Evolutionary conservation across 208 protist genomes (phyloP), one percentile per base, ranked within the genome.

Genomic region (Chromosphaera perkinsii): DNA sequence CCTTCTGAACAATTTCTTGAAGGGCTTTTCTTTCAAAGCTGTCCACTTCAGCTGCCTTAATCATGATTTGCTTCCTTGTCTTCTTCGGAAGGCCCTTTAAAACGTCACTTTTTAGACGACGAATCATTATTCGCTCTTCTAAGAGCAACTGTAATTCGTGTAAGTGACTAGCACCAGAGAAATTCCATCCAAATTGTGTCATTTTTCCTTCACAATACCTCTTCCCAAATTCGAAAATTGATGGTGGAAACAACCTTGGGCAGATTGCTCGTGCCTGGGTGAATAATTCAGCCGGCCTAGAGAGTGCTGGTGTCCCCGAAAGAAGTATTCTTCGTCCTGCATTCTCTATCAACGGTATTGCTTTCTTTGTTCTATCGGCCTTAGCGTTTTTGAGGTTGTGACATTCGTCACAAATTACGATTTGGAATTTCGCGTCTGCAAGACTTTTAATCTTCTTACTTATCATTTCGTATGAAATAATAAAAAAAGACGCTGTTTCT

Each of bases 241-340:
- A 17, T n/a, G 14, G 14, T 12, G 10, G 55, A 48, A 61, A 61
- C 36, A 61, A 26, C 9, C 29, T 22, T 22, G 55, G 55, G 20
- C 20, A 22, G 20, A 61, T 27, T 17, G 27, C 54, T 27, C 40
- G 54, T 0, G 40, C 37, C 10, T 10, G 14, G 20, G 59, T 66
- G 31, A 66, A 60, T 26, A 66, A 39, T 27, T 66, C 59, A n/a
- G 17, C 24, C n/a, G 59, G 59, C 42, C 40, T 27, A n/a, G 59
- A 66, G 10, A 35, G 20, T 22, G 59, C 59, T 9, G 59, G 59
- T 55, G 59, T 66, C 10, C 59, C 59, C 20, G 59, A 66, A 10
- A 66, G 42, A 17, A 66, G 59, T 10, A 66, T 12, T n/a, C 20
- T 39, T 36, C 59, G 40, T 35, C 9, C n/a, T 20, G 59, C 59